These are phyloP conservation scores for Saussurea involucrata DNA, from an alignment of 129 eudicot genomes.

Conservation along the genomic window DNA sequence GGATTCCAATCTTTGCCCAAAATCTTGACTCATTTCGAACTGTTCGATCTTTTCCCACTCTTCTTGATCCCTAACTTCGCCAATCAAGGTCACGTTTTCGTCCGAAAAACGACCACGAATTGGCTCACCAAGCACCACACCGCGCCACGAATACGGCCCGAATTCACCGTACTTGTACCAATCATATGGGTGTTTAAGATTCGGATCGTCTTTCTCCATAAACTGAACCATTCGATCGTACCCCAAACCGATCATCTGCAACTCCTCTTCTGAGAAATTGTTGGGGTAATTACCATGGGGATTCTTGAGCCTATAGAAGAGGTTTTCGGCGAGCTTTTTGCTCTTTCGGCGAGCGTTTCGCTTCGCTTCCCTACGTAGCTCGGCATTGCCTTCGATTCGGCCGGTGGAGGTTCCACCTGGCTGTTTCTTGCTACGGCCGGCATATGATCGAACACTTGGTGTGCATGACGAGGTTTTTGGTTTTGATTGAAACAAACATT, in stretches of 20 bases:
- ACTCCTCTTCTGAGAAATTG: slow-evolving; percentile 78
- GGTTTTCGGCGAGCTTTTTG: slow-evolving; percentile 64
- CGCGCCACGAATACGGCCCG: slow-evolving; percentile 96
- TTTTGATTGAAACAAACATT: slow-evolving; percentile 16
- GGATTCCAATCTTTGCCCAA: slow-evolving; percentile 45
- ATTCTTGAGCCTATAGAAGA: slow-evolving; percentile 79
- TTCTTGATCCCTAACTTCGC: slow-evolving; percentile 79
- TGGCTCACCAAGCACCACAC: slow-evolving; percentile 91
- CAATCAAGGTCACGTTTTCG: slow-evolving; percentile 65
- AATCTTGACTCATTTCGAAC: slow-evolving; percentile 74
- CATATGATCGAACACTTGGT: slow-evolving; percentile 57
- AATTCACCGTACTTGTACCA: slow-evolving; percentile 97
- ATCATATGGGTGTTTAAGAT: slow-evolving; percentile 83
- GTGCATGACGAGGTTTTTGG: slow-evolving; percentile 27
- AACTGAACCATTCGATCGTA: slow-evolving; percentile 93
- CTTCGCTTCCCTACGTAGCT: slow-evolving; percentile 65
- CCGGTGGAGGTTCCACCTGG: slow-evolving; percentile 54
- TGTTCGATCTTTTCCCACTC: slow-evolving; percentile 96
- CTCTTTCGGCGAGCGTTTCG: slow-evolving; percentile 66
- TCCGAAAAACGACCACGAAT: slow-evolving; percentile 74
- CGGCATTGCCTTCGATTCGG: slow-evolving; percentile 74
- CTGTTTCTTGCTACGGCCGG: slow-evolving; percentile 81
- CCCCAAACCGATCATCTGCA: slow-evolving; percentile 89
- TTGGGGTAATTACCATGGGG: slow-evolving; percentile 78
- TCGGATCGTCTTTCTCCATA: slow-evolving; percentile 91